phyloP scores from a whole-genome alignment of 345 rosid species.

The Litchi chinensis region DNA sequence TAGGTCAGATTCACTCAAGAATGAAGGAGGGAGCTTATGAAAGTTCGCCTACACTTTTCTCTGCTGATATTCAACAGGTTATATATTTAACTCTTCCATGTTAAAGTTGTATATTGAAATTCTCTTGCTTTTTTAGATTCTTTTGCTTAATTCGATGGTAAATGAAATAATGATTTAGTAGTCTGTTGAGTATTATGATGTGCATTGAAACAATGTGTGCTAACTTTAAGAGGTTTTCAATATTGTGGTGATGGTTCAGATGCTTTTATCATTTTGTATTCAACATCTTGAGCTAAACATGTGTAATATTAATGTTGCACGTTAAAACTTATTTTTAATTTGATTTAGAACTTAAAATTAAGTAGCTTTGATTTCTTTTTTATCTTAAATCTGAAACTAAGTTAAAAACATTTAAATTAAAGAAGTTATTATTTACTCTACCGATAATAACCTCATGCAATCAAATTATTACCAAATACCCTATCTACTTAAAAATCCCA shows the following conservation, averaged over 20 bases:
- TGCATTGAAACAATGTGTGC: not conserved
- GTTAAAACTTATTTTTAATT: not conserved
- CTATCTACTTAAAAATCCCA: too few relatives aligned
- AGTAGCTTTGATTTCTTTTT: too few relatives aligned
- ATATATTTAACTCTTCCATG: constrained; percentile 17
- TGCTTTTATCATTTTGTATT: not conserved
- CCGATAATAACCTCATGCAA: too few relatives aligned
- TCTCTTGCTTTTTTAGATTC: not conserved
- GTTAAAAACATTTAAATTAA: too few relatives aligned
- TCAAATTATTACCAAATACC: too few relatives aligned
- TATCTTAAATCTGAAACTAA: too few relatives aligned
- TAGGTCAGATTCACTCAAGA: constrained; percentile 57
- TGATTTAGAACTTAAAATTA: not conserved
- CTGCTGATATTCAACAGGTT: constrained; percentile 72
- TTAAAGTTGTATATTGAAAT: not conserved
- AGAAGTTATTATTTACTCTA: too few relatives aligned
- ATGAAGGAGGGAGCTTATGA: constrained; percentile 88
- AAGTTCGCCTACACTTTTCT: constrained; percentile 57
- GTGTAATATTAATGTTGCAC: not conserved
- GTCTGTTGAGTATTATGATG: not conserved
- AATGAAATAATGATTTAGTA: not conserved
- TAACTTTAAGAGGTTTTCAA: constrained; percentile 3
- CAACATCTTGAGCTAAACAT: not conserved
- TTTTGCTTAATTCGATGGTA: not conserved
- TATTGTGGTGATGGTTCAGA: not conserved